A percentile compares a stretch with the other conserved stretches of the same genome.
phyloP scores from a whole-genome alignment of 2,329 filamentous ascomycete species.

The Shiraia bambusicola region DNA sequence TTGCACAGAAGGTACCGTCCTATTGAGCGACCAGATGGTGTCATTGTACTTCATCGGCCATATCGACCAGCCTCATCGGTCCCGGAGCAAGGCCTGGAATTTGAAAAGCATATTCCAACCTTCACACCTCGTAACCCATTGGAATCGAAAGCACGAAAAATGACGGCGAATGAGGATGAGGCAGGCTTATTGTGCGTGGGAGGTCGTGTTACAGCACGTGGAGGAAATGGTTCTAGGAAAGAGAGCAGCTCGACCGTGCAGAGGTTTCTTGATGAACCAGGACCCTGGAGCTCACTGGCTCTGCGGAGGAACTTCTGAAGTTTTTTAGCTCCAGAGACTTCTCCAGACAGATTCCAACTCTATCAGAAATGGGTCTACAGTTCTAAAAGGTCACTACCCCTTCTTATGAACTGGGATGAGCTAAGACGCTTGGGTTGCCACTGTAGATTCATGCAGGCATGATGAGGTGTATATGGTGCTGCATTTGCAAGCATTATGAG shows the following conservation, averaged over 20 bases:
- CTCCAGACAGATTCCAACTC: too few relatives aligned
- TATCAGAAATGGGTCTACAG: too few relatives aligned
- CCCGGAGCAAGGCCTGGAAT: not conserved
- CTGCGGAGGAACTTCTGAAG: not conserved
- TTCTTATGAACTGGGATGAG: too few relatives aligned
- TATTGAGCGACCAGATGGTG: slow-evolving; percentile 16
- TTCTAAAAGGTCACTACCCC: too few relatives aligned
- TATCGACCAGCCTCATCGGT: slow-evolving; percentile 10
- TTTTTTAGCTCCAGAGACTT: too few relatives aligned
- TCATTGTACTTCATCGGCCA: slow-evolving; percentile 19
- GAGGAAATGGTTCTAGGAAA: slow-evolving; percentile 1
- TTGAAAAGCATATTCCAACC: slow-evolving; percentile 3
- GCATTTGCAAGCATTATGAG: too few relatives aligned
- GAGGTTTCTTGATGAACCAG: slow-evolving; percentile 11
- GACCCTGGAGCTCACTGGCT: slow-evolving; percentile 9
- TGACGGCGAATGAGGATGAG: not conserved
- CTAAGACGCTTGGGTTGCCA: too few relatives aligned
- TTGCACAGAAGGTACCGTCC: slow-evolving; percentile 12
- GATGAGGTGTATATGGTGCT: too few relatives aligned
- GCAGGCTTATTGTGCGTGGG: not conserved
- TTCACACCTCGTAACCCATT: not conserved
- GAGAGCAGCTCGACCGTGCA: slow-evolving; percentile 5
- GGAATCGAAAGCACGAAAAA: not conserved
- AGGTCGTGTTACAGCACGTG: not conserved
- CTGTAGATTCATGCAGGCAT: too few relatives aligned